Evolutionary conservation across 73 alveolate genomes (phyloP), one percentile per base, ranked within the genome.

Genomic region (Blepharisma stoltei): DNA sequence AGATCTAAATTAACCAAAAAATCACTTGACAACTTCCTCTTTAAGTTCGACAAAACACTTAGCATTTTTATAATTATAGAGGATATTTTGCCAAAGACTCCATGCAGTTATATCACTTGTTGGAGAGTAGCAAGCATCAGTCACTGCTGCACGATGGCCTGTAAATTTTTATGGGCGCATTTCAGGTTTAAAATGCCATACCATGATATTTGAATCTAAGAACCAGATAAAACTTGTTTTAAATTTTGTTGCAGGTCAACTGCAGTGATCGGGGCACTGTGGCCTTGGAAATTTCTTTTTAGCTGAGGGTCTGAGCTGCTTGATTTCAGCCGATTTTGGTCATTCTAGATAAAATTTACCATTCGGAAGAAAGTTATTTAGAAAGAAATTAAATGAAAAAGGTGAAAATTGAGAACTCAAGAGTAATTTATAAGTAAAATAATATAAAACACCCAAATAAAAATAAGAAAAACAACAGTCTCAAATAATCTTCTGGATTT

Each of bases 111-210:
- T 70, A 55, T 66, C 49, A 1, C 99, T 99, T 41, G 75, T 54
- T 20, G 98, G 96, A 49, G 94, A 83, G 32, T 94, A 88, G 2
- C 92, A 80, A 6, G 93, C 67, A 50, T 95, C 98, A 67, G 90
- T 82, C 54, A 96, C 94, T 50, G 95, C 92, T 79, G 98, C 97
- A 82, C 93, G 94, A 77, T 96, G 99, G 11, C 98, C 98, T 50
- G 80, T 79, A 78, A 92, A 92, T 32, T 87, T 84, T 55, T 77
- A 89, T 0, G 95, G 89, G 60, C 95, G 70, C 69, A 55, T 60
- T 6, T 85, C 53, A 7, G 85, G 85, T 55, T 86, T 86, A 70
- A 89, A 89, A 68, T 86, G 54, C 92, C 92, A 83, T 3, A 92
- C 94, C 84, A 78, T 76, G 7, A 92, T 85, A 23, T 87, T 73